Evolutionary conservation across 345 rosid genomes (phyloP).

Genomic region (Ricinus communis): DNA sequence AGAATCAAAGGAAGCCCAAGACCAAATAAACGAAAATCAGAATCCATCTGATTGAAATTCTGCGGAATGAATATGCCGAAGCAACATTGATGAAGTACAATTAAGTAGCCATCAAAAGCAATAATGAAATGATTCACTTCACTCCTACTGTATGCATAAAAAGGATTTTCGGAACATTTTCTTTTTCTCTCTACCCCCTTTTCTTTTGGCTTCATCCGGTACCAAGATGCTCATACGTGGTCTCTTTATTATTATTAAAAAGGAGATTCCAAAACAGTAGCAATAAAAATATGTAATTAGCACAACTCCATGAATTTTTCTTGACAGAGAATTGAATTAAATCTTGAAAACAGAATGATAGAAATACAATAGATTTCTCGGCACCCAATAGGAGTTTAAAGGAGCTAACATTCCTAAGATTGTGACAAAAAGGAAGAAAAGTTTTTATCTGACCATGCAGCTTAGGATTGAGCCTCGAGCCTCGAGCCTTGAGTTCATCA

Average conservation of each 20-base stretch:
- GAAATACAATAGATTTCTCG: not conserved
- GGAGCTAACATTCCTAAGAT: not conserved
- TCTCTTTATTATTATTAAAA: not conserved
- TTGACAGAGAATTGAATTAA: too few species aligned
- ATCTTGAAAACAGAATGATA: too few species aligned
- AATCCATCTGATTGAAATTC: constrained; percentile 3
- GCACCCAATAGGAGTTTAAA: not conserved
- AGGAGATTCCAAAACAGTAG: not conserved
- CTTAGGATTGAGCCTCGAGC: too few species aligned
- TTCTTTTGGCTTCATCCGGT: too few species aligned
- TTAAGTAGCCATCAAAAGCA: not conserved
- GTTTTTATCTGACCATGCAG: too few species aligned
- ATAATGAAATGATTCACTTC: not conserved
- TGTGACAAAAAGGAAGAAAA: not conserved
- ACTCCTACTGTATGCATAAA: not conserved
- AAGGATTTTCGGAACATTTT: not conserved
- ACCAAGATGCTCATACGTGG: not conserved
- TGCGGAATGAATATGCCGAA: constrained; percentile 16
- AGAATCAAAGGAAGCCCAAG: not conserved
- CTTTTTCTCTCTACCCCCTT: not conserved
- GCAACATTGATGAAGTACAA: constrained; percentile 20
- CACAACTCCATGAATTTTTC: too few species aligned
- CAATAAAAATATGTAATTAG: not conserved
- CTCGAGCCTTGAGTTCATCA: too few species aligned
- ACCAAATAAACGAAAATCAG: not conserved